Evolutionary conservation across 176 grass and related monocot genomes (phyloP).

Genomic region (Musa schizocarpa): DNA sequence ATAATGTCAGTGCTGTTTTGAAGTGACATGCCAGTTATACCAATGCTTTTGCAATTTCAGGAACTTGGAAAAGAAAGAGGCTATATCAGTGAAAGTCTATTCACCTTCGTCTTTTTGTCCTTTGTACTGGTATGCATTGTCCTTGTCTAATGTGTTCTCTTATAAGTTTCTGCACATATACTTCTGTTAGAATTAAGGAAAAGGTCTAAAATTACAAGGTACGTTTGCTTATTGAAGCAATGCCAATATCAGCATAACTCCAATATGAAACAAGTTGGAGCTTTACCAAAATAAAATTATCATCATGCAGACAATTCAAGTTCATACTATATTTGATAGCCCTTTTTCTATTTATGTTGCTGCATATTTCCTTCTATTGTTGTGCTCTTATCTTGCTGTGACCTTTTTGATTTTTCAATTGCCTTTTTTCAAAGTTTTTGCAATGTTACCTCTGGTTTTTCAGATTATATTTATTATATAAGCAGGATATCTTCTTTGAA

Average conservation of each 20-base stretch:
- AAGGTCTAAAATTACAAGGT: too few species aligned
- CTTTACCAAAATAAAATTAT: neutral
- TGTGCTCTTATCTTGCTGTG: neutral
- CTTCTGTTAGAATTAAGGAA: too few species aligned
- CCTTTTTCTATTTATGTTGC: neutral
- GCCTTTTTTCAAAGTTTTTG: neutral
- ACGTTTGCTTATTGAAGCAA: neutral
- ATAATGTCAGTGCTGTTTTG: neutral
- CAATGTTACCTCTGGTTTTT: too few species aligned
- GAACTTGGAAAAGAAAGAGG: conserved; percentile 78
- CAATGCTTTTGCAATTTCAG: conserved; percentile 31
- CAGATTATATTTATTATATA: too few species aligned
- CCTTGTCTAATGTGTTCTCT: conserved; percentile 20
- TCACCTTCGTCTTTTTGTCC: conserved; percentile 77
- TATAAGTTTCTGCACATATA: neutral
- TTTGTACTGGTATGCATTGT: conserved; percentile 62
- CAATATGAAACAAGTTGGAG: neutral
- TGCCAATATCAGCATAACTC: neutral
- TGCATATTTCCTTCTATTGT: neutral
- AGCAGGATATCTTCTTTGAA: too few species aligned
- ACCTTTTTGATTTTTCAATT: neutral
- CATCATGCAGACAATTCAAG: neutral
- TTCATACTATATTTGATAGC: neutral
- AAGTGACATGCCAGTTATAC: neutral
- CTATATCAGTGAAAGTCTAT: conserved; percentile 84